Evolutionary conservation across 2,329 filamentous ascomycete genomes (phyloP), one percentile per base, ranked within the genome.

Genomic region (Diaporthe destruens): DNA sequence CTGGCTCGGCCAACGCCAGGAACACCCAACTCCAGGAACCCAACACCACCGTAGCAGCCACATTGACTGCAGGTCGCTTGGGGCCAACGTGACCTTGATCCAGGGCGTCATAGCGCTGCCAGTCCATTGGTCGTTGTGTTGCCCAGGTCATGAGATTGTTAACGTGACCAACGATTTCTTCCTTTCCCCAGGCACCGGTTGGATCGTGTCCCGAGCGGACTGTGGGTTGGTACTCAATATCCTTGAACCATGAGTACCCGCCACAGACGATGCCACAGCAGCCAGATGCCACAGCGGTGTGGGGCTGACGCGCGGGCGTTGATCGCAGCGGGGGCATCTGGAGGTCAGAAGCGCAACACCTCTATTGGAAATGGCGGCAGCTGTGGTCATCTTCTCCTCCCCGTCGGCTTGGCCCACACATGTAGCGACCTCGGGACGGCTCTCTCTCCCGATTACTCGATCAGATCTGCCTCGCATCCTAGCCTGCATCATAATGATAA

Each of bases 221-320:
- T 49, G 20, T 39, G 42, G 42, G 20, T 34, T 65, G 61, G 29
- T 23, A 47, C 23, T 18, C 29, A 23, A 65, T 61, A 51, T 47
- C 61, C 61, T 65, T 65, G 61, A 65, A 44, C 61, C 61, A 65
- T 65, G 61, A 25, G 20, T 65, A 51, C 51, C 23, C 61, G 61
- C 29, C 32, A 6, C 25, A 25, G 29, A 36, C 18, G 6, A 51
- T 32, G 59, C 44, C 44, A 39, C 36, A 39, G 36, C 36, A 20
- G 42, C 14, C 16, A 20, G 44, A 20, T 44, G 14, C 42, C 42
- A 44, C 42, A 44, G 42, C 42, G 20, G 44, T 34, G 12, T 18
- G 29, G n/a, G 29, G 44, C 44, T 65, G 49, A 65, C 61, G 7
- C 14, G 61, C 36, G 36, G 36, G 61, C n/a, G n/a, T n/a, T n/a